A percentile compares a stretch with the other conserved stretches of the same genome.
Conservation (phyloP, 148 eudicot species). For the Cornus florida region DNA sequence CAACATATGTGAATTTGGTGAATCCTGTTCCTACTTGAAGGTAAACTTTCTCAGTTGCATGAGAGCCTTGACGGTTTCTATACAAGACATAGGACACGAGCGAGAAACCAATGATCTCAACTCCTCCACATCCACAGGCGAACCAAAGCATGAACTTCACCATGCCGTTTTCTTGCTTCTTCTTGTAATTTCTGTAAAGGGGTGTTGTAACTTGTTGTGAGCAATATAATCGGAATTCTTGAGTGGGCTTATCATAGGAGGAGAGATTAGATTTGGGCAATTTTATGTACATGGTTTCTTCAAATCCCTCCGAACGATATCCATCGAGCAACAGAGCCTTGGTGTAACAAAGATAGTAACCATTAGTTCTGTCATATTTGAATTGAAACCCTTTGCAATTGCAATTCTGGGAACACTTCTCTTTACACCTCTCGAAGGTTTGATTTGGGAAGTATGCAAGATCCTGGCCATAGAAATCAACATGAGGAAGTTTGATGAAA, state of each 20-base stretch:
- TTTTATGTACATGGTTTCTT: constrained; percentile 7
- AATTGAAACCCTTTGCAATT: constrained; percentile 23
- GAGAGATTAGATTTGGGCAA: neutral
- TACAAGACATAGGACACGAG: neutral
- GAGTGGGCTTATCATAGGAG: neutral
- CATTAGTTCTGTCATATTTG: neutral
- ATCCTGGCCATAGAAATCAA: too few species aligned
- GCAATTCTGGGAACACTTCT: too few species aligned
- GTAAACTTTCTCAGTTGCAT: constrained; percentile 11
- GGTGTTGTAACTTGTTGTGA: too few species aligned
- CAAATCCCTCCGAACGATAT: neutral
- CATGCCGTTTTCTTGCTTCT: constrained; percentile 2
- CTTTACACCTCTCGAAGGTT: too few species aligned
- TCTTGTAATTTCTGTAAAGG: neutral
- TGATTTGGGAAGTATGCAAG: too few species aligned
- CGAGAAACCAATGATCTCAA: too few species aligned
- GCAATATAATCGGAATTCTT: too few species aligned
- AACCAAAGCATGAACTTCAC: constrained; percentile 7
- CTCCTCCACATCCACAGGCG: neutral
- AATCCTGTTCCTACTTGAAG: constrained; percentile 10
- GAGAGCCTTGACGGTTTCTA: neutral
- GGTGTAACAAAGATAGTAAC: constrained; percentile 10
- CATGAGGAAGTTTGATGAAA: too few species aligned
- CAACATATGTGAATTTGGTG: constrained; percentile 18
- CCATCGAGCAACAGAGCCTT: constrained; percentile 23